These are phyloP conservation scores for Hordeum vulgare DNA, from an alignment of 176 grass and related monocot genomes.

Conservation along the genomic window MorexV3_pseudomolecules_assembly NC_058520.1:597067602-597068101, in stretches of 20 bases:
- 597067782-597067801: not conserved
- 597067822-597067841: slow-evolving; percentile 34
- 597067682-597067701: no score
- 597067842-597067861: not conserved
- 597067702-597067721: not conserved
- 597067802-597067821: slow-evolving; percentile 47
- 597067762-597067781: not conserved
- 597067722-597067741: rapidly evolving
- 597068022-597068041: not conserved
- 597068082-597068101: slow-evolving; percentile 1
- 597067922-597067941: not conserved
- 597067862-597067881: slow-evolving; percentile 21
- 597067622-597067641: no score
- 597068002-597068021: not conserved
- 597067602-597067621: not conserved
- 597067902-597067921: slow-evolving; percentile 15
- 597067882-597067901: not conserved
- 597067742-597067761: slow-evolving; percentile 26
- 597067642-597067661: no score
- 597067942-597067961: not conserved
- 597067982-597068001: not conserved
- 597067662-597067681: rapidly evolving
- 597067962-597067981: not conserved
- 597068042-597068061: not conserved
- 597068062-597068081: not conserved